Conservation (phyloP, 2,329 filamentous ascomycete genomes). For the Acephala macrosclerotiorum region DNA sequence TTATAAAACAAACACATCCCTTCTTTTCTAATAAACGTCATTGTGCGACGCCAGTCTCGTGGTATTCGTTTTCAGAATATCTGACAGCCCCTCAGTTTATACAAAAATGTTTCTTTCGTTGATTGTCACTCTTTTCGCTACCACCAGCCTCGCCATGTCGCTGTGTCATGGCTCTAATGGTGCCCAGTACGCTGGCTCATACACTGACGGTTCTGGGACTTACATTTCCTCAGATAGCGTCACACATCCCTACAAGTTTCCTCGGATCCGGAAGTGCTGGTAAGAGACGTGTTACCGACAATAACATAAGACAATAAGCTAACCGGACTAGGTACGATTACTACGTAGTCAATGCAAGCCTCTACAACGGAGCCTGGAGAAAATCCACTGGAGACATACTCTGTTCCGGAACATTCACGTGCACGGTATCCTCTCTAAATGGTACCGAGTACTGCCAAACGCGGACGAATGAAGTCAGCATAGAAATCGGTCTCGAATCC, state of each 20-base stretch:
- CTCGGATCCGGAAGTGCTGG: background rate
- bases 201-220: constrained; percentile 12
- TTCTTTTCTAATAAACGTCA: no score
- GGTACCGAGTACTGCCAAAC: constrained; percentile 11
- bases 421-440: background rate
- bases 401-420: background rate
- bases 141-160: background rate
- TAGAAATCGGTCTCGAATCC: background rate
- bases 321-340: constrained; percentile 7
- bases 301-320: background rate
- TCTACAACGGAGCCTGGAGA: constrained; percentile 4
- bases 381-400: constrained; percentile 1
- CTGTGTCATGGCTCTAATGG: constrained; percentile 3
- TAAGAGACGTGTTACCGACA: background rate
- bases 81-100: no score
- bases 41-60: no score
- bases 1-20: no score
- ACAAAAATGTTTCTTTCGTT: background rate
- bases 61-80: no score
- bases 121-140: background rate
- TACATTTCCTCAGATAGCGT: constrained; percentile 3
- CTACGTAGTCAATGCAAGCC: constrained; percentile 4
- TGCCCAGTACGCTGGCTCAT: constrained; percentile 1
- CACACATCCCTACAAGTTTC: background rate
- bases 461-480: constrained; percentile 3